phyloP scores from a whole-genome alignment of 1,284 basidiomycete genomes.

The Marasmius fiardii region DNA sequence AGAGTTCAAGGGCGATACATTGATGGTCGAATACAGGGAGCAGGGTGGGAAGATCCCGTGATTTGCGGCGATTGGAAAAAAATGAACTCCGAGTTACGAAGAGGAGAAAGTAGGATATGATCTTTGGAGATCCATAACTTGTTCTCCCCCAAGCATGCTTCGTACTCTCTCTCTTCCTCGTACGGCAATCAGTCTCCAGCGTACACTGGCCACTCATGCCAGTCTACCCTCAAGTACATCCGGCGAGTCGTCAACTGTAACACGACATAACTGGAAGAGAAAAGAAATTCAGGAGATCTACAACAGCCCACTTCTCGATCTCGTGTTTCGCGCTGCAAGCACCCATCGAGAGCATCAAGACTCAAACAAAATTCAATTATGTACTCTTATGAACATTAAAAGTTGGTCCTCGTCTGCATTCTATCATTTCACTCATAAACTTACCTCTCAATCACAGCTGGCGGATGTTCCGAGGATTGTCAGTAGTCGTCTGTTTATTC shows the following conservation, averaged over 20 bases:
- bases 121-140: background rate
- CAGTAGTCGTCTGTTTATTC: background rate
- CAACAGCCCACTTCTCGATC: slow-evolving; percentile 79
- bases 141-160: slow-evolving; percentile 17
- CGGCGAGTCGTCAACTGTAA: slow-evolving; percentile 23
- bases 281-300: slow-evolving; percentile 77
- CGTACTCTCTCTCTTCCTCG: slow-evolving; percentile 15
- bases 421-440: slow-evolving; percentile 20
- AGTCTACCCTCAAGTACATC: slow-evolving; percentile 23
- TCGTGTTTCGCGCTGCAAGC: slow-evolving; percentile 80
- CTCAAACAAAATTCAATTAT: slow-evolving; percentile 89
- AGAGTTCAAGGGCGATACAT: too few species aligned
- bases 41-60: too few species aligned
- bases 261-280: slow-evolving; percentile 61
- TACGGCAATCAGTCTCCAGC: slow-evolving; percentile 24
- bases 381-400: slow-evolving; percentile 99
- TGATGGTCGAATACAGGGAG: too few species aligned
- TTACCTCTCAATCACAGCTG: slow-evolving; percentile 47
- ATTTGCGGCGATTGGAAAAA: too few species aligned
- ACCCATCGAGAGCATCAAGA: slow-evolving; percentile 89
- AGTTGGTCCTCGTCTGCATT: slow-evolving; percentile 51
- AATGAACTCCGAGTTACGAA: background rate
- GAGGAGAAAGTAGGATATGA: background rate
- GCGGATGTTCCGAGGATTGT: slow-evolving; percentile 97
- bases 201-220: slow-evolving; percentile 64